Evolutionary conservation across 208 protist genomes (phyloP), one percentile per base, ranked within the genome.

Genomic region (Trypanosoma avium): DNA sequence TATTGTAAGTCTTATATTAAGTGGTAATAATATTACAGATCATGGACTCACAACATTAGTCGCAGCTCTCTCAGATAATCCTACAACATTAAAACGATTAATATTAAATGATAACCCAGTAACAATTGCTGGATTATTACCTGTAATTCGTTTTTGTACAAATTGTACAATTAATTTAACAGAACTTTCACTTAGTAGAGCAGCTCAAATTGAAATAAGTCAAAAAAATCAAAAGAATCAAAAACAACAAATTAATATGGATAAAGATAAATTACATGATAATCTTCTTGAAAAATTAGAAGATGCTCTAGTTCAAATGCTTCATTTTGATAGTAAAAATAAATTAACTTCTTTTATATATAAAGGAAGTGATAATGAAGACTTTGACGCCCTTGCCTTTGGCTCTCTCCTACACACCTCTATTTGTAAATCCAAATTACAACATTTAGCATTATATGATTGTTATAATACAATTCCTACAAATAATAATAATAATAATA

Each of bases 11-110:
- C 64, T 92, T 42, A 70, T 66, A 0, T 50, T 88, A 19, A 66
- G 69, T 6, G 79, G 79, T 50, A 92, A 92, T 53, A 43, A 71
- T 26, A 75, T 92, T 54, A 67, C 70, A 22, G 73, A 73, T 1
- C 42, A 26, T 26, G 82, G 85, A 32, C 19, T 72, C 24, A 21
- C 5, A 24, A 21, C 4, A 38, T 9, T 67, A n/a, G 13, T 43
- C 9, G 8, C 32, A 9, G 27, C 46, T 35, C 66, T 40, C 27
- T n/a, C 38, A 4, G 7, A 4, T n/a, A n/a, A n/a, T n/a, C n/a
- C n/a, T n/a, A n/a, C n/a, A n/a, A n/a, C n/a, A n/a, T n/a, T n/a
- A n/a, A n/a, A n/a, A n/a, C n/a, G n/a, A n/a, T n/a, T n/a, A n/a
- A n/a, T n/a, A n/a, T n/a, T n/a, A n/a, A n/a, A n/a, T n/a, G n/a